Evolutionary conservation across 495 filamentous ascomycete genomes (phyloP).

Genomic region (Lasiosphaeris hirsuta): DNA sequence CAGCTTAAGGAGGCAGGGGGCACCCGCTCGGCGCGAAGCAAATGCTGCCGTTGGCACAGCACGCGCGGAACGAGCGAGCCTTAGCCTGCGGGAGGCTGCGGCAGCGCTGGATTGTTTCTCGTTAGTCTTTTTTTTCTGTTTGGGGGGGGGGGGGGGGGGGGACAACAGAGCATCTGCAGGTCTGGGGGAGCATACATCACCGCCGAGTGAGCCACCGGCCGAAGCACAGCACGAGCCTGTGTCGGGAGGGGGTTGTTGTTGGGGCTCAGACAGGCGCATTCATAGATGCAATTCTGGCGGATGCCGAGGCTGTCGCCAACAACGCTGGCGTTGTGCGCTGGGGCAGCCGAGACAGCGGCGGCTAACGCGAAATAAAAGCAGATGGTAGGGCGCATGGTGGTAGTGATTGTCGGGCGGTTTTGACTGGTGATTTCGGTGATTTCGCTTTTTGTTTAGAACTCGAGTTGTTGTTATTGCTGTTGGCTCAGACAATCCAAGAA

Average conservation of each 20-base stretch:
- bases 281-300: constrained; percentile 1
- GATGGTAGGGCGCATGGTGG: not conserved
- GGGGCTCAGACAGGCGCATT: not conserved
- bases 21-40: not conserved
- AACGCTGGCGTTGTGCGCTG: not conserved
- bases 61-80: not conserved
- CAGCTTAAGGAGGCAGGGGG: not conserved
- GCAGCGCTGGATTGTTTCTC: not conserved
- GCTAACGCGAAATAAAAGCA: not conserved
- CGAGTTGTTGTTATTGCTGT: not conserved
- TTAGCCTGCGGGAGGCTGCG: not conserved
- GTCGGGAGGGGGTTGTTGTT: not conserved
- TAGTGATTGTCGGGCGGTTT: not conserved
- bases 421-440: not conserved
- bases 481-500: not conserved
- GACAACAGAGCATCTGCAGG: too few relatives aligned
- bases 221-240: not conserved
- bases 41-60: not conserved
- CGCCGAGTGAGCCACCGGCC: not conserved
- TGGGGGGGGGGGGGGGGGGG: not conserved
- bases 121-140: not conserved
- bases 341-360: not conserved
- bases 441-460: not conserved
- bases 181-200: not conserved
- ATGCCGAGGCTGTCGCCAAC: not conserved